These are phyloP conservation scores for Carex littledalei DNA, from an alignment of 176 grass and related monocot species.

Conservation along the genomic window DNA sequence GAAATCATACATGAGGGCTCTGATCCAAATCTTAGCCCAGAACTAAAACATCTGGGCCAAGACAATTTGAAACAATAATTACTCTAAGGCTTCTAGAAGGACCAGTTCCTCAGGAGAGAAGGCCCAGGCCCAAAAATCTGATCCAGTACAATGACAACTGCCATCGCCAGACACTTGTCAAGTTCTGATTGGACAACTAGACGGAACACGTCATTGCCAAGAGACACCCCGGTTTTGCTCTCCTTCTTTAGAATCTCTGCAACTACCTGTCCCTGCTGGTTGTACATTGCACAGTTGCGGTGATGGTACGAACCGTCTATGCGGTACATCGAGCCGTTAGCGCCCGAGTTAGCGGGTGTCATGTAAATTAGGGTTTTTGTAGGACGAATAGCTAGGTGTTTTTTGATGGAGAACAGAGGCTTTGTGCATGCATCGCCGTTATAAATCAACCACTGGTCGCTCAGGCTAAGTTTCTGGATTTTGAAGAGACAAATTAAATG, in stretches of 20 bases:
- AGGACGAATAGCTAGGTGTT: slow-evolving; percentile 18
- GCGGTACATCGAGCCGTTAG: slow-evolving; percentile 25
- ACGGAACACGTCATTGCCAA: slow-evolving; percentile 76
- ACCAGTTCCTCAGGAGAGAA: slow-evolving; percentile 53
- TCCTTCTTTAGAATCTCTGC: slow-evolving; percentile 73
- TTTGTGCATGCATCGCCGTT: slow-evolving; percentile 35
- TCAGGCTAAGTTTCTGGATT: slow-evolving; percentile 56
- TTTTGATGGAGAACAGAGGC: slow-evolving; percentile 52
- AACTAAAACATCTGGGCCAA: slow-evolving; percentile 20
- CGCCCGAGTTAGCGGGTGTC: not conserved
- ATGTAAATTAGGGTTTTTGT: slow-evolving; percentile 23
- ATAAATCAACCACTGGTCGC: slow-evolving; percentile 64
- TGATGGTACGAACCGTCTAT: slow-evolving; percentile 70
- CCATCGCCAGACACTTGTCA: slow-evolving; percentile 66
- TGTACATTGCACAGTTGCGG: slow-evolving; percentile 75
- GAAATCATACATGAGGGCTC: slow-evolving; percentile 10
- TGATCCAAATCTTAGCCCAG: slow-evolving; percentile 10
- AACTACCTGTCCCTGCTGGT: slow-evolving; percentile 39
- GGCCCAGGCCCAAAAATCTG: slow-evolving; percentile 53
- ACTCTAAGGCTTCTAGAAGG: slow-evolving; percentile 15
- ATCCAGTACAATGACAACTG: slow-evolving; percentile 71
- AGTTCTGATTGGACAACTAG: slow-evolving; percentile 51
- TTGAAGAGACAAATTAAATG: not conserved
- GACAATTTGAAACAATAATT: not conserved
- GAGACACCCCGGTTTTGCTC: slow-evolving; percentile 25